Evolutionary conservation across 441 rosid genomes (phyloP).

Genomic region (Euphorbia schlechtendalii): DNA sequence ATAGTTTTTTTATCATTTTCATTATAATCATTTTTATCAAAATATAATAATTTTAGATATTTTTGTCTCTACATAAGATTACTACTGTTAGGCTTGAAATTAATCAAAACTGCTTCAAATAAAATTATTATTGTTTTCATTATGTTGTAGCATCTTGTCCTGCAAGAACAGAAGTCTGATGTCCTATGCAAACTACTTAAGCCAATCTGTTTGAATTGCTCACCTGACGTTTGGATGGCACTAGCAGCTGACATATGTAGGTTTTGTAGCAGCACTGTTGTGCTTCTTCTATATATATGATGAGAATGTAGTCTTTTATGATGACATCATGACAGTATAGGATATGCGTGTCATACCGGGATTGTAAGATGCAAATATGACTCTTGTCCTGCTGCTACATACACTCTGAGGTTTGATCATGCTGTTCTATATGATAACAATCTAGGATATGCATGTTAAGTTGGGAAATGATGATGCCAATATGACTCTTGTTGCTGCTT

Average conservation of each 20-base stretch:
- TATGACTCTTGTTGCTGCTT: neutral
- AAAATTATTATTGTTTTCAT: neutral
- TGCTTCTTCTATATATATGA: neutral
- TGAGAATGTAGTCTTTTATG: neutral
- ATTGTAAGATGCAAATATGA: neutral
- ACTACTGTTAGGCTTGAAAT: neutral
- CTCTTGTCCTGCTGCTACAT: slow-evolving; percentile 1
- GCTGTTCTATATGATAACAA: neutral
- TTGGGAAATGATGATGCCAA: neutral
- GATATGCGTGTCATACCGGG: neutral
- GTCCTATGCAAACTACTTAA: neutral
- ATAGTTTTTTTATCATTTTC: too few relatives aligned
- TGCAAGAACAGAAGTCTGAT: neutral
- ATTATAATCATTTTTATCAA: neutral
- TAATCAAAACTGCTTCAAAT: neutral
- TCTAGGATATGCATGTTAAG: neutral
- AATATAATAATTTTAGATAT: neutral
- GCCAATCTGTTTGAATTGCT: neutral
- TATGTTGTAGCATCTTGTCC: neutral
- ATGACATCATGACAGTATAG: neutral
- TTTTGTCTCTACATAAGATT: neutral
- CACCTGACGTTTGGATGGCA: neutral
- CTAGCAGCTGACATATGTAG: neutral
- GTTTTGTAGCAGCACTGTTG: neutral
- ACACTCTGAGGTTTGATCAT: neutral